Percentiles rank a stretch among this genome's conserved stretches.
phyloP scores from a whole-genome alignment of 345 rosid species.

The thale cress (Arabidopsis thaliana) region TAIR10.1 NC_003076.8:26022001-26022500 shows the following conservation, averaged over 20 bases:
- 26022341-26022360: constrained; percentile 39
- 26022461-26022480: constrained; percentile 8
- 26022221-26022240: constrained; percentile 29
- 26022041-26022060: constrained; percentile 54
- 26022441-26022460: constrained; percentile 33
- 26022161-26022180: neutral
- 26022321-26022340: constrained; percentile 45
- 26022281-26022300: neutral
- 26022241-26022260: constrained; percentile 44
- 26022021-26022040: constrained; percentile 51
- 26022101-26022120: constrained; percentile 1
- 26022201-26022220: constrained; percentile 38
- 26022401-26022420: constrained; percentile 29
- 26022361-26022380: no score
- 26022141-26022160: neutral
- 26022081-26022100: constrained; percentile 4
- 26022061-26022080: constrained; percentile 71
- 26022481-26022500: constrained; percentile 1
- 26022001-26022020: constrained; percentile 50
- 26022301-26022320: constrained; percentile 18
- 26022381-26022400: no score
- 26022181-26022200: constrained; percentile 19
- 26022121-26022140: no score
- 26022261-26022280: neutral
- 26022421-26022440: constrained; percentile 14